Evolutionary conservation across 1,139 yeast species (phyloP).

Genomic region (Suhomyces coccinellae): DNA sequence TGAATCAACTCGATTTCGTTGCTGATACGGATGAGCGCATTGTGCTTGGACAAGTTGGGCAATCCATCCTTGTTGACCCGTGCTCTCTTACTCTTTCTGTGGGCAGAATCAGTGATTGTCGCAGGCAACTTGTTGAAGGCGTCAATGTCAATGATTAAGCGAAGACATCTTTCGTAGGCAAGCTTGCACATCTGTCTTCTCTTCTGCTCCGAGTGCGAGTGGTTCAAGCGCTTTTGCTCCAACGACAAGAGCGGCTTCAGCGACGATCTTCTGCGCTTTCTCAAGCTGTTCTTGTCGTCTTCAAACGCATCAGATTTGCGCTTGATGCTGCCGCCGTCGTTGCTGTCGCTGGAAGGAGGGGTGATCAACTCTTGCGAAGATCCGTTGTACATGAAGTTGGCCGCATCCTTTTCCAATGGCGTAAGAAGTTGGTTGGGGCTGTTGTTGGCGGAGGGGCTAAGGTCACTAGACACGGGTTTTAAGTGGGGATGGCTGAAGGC

Average conservation of each 20-base stretch:
- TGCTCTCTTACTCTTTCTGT: slow-evolving; percentile 42
- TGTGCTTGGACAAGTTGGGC: slow-evolving; percentile 49
- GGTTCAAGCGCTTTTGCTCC: slow-evolving; percentile 71
- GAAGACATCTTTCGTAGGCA: slow-evolving; percentile 55
- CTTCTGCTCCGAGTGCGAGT: slow-evolving; percentile 73
- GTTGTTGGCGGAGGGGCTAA: slow-evolving; percentile 6
- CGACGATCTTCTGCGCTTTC: slow-evolving; percentile 34
- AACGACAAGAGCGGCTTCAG: slow-evolving; percentile 54
- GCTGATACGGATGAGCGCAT: slow-evolving; percentile 45
- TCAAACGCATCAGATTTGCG: slow-evolving; percentile 15
- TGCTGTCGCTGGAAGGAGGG: slow-evolving; percentile 49
- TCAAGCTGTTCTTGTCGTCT: slow-evolving; percentile 14
- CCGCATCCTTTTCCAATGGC: slow-evolving; percentile 24
- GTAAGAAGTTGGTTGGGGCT: slow-evolving; percentile 30
- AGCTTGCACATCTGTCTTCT: slow-evolving; percentile 70
- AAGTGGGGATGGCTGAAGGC: slow-evolving; percentile 39
- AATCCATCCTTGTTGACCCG: slow-evolving; percentile 48
- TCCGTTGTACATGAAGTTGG: slow-evolving; percentile 6
- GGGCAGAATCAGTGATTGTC: slow-evolving; percentile 19
- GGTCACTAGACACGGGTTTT: slow-evolving; percentile 8
- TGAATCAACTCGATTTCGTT: slow-evolving; percentile 41
- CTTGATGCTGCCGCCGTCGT: slow-evolving; percentile 33
- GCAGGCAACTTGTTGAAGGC: slow-evolving; percentile 35
- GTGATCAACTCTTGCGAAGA: slow-evolving; percentile 19
- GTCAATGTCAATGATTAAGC: slow-evolving; percentile 43